Conservation (phyloP, 2,329 filamentous ascomycete genomes). For the Raffaelea albimanens region DNA sequence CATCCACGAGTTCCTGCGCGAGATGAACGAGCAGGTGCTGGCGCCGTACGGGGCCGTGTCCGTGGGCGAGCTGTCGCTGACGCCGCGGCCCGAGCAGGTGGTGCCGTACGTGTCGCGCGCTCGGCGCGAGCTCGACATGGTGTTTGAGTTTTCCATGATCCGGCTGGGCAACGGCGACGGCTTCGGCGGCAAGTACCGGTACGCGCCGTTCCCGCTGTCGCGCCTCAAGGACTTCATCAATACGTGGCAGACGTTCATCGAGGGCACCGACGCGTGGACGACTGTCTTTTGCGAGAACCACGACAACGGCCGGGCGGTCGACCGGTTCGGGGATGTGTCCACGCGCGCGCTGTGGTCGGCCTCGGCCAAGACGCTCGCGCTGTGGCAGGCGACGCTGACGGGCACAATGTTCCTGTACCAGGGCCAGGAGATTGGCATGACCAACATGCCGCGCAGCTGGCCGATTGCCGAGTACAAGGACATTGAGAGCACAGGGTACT, state of each 20-base stretch:
- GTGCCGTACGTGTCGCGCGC: slow-evolving; percentile 49
- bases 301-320: slow-evolving; percentile 46
- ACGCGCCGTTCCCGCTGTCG: slow-evolving; percentile 35
- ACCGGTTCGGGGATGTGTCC: slow-evolving; percentile 35
- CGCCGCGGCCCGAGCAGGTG: slow-evolving; percentile 46
- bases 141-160: slow-evolving; percentile 57
- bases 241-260: slow-evolving; percentile 39
- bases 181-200: slow-evolving; percentile 42
- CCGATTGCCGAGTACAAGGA: slow-evolving; percentile 35
- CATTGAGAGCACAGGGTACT: slow-evolving; percentile 7
- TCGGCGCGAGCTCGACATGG: slow-evolving; percentile 56
- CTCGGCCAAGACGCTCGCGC: slow-evolving; percentile 42
- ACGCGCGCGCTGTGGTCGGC: slow-evolving; percentile 28
- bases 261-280: slow-evolving; percentile 44
- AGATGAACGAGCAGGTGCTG: slow-evolving; percentile 55
- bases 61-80: slow-evolving; percentile 58
- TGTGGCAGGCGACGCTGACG: slow-evolving; percentile 33
- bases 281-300: slow-evolving; percentile 55
- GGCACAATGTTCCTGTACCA: slow-evolving; percentile 49
- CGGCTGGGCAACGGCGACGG: too few species aligned
- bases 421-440: slow-evolving; percentile 49
- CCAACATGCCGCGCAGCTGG: slow-evolving; percentile 39
- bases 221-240: slow-evolving; percentile 29
- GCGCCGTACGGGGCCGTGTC: slow-evolving; percentile 54
- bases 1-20: slow-evolving; percentile 56